Evolutionary conservation across 108 stramenopile species (phyloP).

Genomic region (Cyclostephanos tholiformis): DNA sequence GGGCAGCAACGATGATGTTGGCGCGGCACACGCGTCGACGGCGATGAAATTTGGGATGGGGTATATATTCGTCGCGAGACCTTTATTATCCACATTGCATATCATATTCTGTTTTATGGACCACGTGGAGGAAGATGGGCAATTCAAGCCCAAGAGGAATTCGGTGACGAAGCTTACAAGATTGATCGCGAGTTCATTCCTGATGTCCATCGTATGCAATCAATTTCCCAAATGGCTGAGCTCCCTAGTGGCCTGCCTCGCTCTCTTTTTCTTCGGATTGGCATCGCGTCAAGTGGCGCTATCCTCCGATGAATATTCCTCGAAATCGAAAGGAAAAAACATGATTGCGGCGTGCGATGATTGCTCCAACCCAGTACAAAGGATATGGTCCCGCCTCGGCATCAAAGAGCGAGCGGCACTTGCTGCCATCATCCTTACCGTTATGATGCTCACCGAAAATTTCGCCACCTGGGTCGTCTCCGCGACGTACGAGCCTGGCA

Average conservation of each 20-base stretch:
- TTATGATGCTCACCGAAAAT: conserved; percentile 71
- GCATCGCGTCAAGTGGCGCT: conserved; percentile 30
- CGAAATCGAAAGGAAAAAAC: neutral
- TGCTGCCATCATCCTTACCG: conserved; percentile 41
- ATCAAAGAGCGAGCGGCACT: conserved; percentile 39
- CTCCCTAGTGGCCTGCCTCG: conserved; percentile 27
- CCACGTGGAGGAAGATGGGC: neutral
- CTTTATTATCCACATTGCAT: conserved; percentile 25
- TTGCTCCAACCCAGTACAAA: conserved; percentile 4
- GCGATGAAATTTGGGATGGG: conserved; percentile 22
- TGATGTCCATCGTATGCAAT: conserved; percentile 41
- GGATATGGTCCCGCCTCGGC: conserved; percentile 27
- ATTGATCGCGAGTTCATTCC: conserved; percentile 33
- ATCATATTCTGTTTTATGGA: conserved; percentile 7
- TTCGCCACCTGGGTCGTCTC: conserved; percentile 87
- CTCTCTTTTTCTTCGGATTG: conserved; percentile 40
- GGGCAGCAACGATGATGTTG: neutral
- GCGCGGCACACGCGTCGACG: conserved; percentile 10
- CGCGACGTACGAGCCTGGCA: conserved; percentile 67
- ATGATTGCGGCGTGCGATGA: neutral
- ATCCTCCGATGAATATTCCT: neutral
- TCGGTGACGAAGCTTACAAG: conserved; percentile 17
- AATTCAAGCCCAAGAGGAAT: neutral
- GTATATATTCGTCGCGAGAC: conserved; percentile 33
- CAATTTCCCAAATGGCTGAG: conserved; percentile 45